Conservation (phyloP, 2,329 filamentous ascomycete species). For the Exophiala phaeomuriformis region DNA sequence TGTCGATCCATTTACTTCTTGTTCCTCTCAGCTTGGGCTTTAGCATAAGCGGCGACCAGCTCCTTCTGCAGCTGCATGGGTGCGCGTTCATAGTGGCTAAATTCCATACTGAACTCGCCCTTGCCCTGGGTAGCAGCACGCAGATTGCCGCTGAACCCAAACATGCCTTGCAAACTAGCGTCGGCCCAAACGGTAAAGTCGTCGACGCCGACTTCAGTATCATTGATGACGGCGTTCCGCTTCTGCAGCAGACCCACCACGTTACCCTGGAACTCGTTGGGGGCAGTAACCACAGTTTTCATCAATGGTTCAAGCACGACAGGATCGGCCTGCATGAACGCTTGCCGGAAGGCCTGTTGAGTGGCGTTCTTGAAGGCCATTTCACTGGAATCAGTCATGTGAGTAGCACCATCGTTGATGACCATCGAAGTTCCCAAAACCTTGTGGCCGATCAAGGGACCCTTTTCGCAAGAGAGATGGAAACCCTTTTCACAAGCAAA, state of each 20-base stretch:
- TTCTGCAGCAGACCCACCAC: constrained; percentile 95
- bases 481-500: constrained; percentile 95
- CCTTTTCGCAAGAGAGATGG: constrained; percentile 70
- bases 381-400: constrained; percentile 96
- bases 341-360: constrained; percentile 92
- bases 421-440: constrained; percentile 88
- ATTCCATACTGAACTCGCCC: constrained; percentile 98
- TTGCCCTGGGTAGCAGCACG: constrained; percentile 94
- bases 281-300: constrained; percentile 95
- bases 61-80: constrained; percentile 82
- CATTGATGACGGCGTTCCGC: constrained; percentile 86
- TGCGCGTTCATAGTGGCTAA: constrained; percentile 86
- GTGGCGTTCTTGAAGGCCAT: constrained; percentile 92
- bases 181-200: constrained; percentile 91
- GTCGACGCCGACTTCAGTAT: constrained; percentile 87
- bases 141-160: constrained; percentile 87
- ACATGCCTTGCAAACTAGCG: constrained; percentile 94
- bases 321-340: constrained; percentile 72
- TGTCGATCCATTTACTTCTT: constrained; percentile 44
- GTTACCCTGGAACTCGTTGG: constrained; percentile 94
- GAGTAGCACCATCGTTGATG: constrained; percentile 90
- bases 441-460: constrained; percentile 84
- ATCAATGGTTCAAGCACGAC: constrained; percentile 90
- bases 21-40: constrained; percentile 57
- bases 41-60: constrained; percentile 60